Percentiles rank a stretch among this genome's conserved stretches.
phyloP scores from a whole-genome alignment of 2,329 filamentous ascomycete genomes.

The Hypoxylon sp. region DNA sequence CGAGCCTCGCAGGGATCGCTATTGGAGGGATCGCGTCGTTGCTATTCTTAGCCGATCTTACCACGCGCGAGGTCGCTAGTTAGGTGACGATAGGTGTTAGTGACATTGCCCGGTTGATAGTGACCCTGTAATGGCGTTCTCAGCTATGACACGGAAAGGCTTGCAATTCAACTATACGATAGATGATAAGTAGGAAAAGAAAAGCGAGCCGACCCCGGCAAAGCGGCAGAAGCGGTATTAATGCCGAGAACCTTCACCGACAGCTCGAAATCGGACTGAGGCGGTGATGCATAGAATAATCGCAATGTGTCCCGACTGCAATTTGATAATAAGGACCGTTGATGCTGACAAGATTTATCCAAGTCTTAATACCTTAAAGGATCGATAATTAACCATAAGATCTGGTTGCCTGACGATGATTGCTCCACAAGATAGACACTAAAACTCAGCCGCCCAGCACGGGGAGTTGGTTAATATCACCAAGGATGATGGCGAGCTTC shows the following conservation, averaged over 20 bases:
- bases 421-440: constrained; percentile 30
- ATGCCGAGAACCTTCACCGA: constrained; percentile 17
- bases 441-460: constrained; percentile 29
- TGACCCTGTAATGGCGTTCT: constrained; percentile 8
- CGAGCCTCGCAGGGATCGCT: constrained; percentile 35
- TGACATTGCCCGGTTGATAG: constrained; percentile 14
- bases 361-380: constrained; percentile 12
- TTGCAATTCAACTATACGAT: constrained; percentile 16
- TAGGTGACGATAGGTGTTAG: constrained; percentile 30
- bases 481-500: constrained; percentile 44
- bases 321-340: constrained; percentile 19
- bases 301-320: neutral
- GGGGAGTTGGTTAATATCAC: constrained; percentile 25
- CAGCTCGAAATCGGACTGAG: constrained; percentile 2
- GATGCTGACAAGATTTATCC: constrained; percentile 2
- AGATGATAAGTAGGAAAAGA: neutral
- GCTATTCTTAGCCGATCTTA: constrained; percentile 42
- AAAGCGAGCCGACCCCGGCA: neutral
- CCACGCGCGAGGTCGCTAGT: constrained; percentile 34
- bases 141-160: constrained; percentile 8
- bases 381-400: constrained; percentile 32
- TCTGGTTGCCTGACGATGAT: constrained; percentile 19
- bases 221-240: neutral
- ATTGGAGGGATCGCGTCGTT: constrained; percentile 36
- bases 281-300: constrained; percentile 16